Evolutionary conservation across 1,284 basidiomycete species (phyloP).

Genomic region (Athelia psychrophila): DNA sequence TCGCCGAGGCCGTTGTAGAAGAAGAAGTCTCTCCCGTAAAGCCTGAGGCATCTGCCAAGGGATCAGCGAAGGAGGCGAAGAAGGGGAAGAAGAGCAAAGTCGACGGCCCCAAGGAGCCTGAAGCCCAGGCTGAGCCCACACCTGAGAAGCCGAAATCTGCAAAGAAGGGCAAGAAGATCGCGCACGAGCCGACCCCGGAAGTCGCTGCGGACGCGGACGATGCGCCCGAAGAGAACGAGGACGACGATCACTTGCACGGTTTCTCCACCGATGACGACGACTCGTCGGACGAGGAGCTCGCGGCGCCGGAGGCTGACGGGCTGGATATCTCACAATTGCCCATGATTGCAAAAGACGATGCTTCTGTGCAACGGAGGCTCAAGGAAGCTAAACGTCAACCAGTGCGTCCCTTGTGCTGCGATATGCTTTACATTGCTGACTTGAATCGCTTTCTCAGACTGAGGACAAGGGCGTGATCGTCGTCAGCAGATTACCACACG

Average conservation of each 20-base stretch:
- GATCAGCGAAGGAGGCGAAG: constrained; percentile 2
- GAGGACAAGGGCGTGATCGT: constrained; percentile 85
- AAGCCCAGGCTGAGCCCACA: neutral
- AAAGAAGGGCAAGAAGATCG: constrained; percentile 3
- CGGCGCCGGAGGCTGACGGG: constrained; percentile 46
- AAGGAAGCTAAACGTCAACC: constrained; percentile 79
- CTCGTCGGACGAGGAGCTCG: constrained; percentile 78
- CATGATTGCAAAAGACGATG: constrained; percentile 84
- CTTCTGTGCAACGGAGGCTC: constrained; percentile 74
- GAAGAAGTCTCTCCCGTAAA: neutral
- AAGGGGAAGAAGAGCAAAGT: too few relatives aligned
- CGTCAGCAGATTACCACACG: constrained; percentile 91
- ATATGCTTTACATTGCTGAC: constrained; percentile 7
- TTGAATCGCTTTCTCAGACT: constrained; percentile 36
- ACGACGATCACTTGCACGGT: too few relatives aligned
- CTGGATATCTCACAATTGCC: constrained; percentile 74
- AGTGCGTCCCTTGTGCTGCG: constrained; percentile 41
- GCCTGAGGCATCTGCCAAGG: constrained; percentile 4
- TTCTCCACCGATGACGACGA: constrained; percentile 46
- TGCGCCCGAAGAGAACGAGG: constrained; percentile 36
- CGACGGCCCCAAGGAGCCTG: too few relatives aligned
- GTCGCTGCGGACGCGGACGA: constrained; percentile 5
- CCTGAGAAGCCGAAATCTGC: neutral
- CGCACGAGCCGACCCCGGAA: neutral
- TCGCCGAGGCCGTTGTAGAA: neutral